Evolutionary conservation across 169 alveolate species (phyloP), one percentile per base, ranked within the genome.

Genomic region (Babesia divergens): DNA sequence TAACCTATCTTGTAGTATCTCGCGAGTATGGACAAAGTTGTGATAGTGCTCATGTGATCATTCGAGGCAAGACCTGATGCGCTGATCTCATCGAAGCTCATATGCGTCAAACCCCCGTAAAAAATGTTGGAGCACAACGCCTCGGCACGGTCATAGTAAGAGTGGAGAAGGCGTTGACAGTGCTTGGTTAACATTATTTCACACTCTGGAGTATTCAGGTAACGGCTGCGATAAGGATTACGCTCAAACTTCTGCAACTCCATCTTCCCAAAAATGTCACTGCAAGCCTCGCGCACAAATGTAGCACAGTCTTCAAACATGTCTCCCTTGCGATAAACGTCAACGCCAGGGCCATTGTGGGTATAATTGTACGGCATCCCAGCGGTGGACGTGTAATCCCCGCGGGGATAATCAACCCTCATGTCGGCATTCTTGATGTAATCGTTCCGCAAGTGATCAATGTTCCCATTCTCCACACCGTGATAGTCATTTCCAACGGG

Each of bases 181-280:
- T 77, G 86, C 43, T 46, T 51, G 14, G 58, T 66, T 13, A 77
- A 31, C 60, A 77, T 49, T 14, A 18, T 56, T 44, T 46, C 59
- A 35, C 86, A 77, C 44, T 77, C 86, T 40, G 74, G 58, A 14
- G 82, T 77, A 58, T 68, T 68, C 54, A 77, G 60, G 43, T 77
- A 77, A 4, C 86, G 60, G 56, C 80, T 68, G 26, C 71, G 37
- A 24, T 77, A 77, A 6, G 72, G 69, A 58, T 65, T 66, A 44
- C 31, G 52, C 65, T 77, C 86, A 18, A 67, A 77, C 59, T 77
- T 77, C 44, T 40, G 43, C 74, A 77, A 42, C 69, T 77, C 86
- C 22, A 43, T 53, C 38, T 28, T 18, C 28, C 80, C 81, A 18
- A 77, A 58, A 13, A 65, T 13, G 28, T 26, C 58, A 16, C 79